Evolutionary conservation across 495 filamentous ascomycete genomes (phyloP).

Genomic region (Chaetomidium leptoderma): DNA sequence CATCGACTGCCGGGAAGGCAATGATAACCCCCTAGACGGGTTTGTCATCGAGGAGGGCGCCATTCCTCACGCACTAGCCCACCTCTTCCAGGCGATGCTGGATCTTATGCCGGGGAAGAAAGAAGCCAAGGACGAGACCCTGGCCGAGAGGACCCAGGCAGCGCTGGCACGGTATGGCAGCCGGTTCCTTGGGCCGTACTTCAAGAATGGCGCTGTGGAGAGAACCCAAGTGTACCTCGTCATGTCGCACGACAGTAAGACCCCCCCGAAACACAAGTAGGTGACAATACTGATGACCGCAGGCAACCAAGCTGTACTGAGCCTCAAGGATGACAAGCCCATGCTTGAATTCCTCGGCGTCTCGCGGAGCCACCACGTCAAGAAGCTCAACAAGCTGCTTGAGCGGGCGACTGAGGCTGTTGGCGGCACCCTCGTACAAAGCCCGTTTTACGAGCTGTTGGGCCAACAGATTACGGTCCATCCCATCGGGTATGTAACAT

Average conservation of each 20-base stretch:
- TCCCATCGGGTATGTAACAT: constrained; percentile 52
- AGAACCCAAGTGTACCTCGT: constrained; percentile 64
- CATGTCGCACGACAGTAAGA: constrained; percentile 63
- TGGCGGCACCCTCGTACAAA: constrained; percentile 55
- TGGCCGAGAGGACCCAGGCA: constrained; percentile 41
- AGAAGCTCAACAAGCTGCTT: constrained; percentile 49
- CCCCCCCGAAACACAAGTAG: neutral
- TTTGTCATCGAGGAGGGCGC: constrained; percentile 64
- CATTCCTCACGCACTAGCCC: constrained; percentile 53
- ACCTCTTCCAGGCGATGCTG: constrained; percentile 55
- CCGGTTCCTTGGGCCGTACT: constrained; percentile 54
- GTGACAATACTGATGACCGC: neutral
- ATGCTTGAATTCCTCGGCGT: constrained; percentile 56
- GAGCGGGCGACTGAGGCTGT: constrained; percentile 51
- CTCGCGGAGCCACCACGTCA: constrained; percentile 50
- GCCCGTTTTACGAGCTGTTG: constrained; percentile 52
- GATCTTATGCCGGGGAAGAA: constrained; percentile 52
- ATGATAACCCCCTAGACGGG: constrained; percentile 56
- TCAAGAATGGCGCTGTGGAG: constrained; percentile 49
- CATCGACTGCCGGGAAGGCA: constrained; percentile 55
- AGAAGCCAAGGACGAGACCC: constrained; percentile 35
- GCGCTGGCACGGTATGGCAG: constrained; percentile 48
- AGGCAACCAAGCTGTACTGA: constrained; percentile 57
- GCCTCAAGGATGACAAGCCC: constrained; percentile 56
- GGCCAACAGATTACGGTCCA: constrained; percentile 60